Evolutionary conservation across 1,139 yeast species (phyloP).

Genomic region (Pneumocystis wakefieldiae): DNA sequence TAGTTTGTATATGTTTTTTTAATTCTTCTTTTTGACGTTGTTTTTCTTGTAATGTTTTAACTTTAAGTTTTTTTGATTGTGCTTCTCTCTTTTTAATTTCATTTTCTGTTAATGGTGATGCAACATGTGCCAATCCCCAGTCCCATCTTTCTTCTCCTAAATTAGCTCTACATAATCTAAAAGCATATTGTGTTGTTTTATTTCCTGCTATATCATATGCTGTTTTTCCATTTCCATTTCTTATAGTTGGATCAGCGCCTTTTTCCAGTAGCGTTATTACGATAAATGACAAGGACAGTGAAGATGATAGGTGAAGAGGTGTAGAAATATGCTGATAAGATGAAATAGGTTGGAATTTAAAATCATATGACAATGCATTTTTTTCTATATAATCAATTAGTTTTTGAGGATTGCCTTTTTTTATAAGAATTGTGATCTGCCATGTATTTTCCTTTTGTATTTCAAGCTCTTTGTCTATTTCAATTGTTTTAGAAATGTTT

Average conservation of each 20-base stretch:
- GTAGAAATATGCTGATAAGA: constrained; percentile 52
- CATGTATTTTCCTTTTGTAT: constrained; percentile 20
- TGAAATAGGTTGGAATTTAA: constrained; percentile 38
- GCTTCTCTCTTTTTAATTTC: constrained; percentile 36
- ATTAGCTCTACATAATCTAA: constrained; percentile 51
- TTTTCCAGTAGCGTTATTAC: constrained; percentile 50
- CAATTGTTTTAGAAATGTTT: background rate
- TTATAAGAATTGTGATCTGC: constrained; percentile 29
- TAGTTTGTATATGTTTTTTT: constrained; percentile 16
- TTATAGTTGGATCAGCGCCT: constrained; percentile 53
- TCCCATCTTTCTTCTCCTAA: constrained; percentile 57
- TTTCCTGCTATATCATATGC: constrained; percentile 44
- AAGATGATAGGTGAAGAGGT: constrained; percentile 62
- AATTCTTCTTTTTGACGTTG: constrained; percentile 22
- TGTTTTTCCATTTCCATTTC: constrained; percentile 43
- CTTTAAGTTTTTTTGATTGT: constrained; percentile 28
- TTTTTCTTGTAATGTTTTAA: constrained; percentile 23
- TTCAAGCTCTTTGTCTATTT: constrained; percentile 25
- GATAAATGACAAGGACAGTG: constrained; percentile 52
- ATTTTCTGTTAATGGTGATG: constrained; percentile 47
- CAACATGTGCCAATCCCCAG: constrained; percentile 60
- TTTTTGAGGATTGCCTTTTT: constrained; percentile 63
- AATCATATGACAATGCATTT: constrained; percentile 39
- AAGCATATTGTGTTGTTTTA: constrained; percentile 35
- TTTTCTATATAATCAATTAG: constrained; percentile 47